phyloP scores from a whole-genome alignment of 108 stramenopile species.

The Chaetoceros tenuissimus region DNA sequence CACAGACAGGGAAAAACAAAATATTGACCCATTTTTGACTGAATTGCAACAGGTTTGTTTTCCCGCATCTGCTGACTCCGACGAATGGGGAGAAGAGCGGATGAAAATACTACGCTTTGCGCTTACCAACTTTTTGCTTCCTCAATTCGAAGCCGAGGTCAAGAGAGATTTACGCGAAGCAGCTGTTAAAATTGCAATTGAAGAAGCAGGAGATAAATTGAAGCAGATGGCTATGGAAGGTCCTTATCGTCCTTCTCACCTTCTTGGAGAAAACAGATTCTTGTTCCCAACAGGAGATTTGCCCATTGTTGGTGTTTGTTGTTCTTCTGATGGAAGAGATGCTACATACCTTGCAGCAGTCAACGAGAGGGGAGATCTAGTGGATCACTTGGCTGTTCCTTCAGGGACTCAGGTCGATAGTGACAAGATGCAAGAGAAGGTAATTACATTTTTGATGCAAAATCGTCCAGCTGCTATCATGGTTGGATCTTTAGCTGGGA shows the following conservation, averaged over 20 bases:
- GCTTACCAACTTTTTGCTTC: slow-evolving; percentile 67
- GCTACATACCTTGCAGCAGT: slow-evolving; percentile 77
- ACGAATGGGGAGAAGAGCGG: slow-evolving; percentile 76
- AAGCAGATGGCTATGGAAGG: slow-evolving; percentile 83
- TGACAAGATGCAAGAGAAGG: slow-evolving; percentile 65
- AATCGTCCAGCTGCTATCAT: slow-evolving; percentile 68
- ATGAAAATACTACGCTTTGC: slow-evolving; percentile 62
- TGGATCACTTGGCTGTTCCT: slow-evolving; percentile 75
- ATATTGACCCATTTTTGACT: slow-evolving; percentile 40
- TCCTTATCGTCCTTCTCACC: slow-evolving; percentile 69
- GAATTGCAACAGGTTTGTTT: slow-evolving; percentile 59
- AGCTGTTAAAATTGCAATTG: slow-evolving; percentile 54
- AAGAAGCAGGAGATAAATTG: slow-evolving; percentile 60
- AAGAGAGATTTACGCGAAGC: slow-evolving; percentile 63
- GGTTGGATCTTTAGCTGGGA: slow-evolving; percentile 78
- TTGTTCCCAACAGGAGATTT: slow-evolving; percentile 73
- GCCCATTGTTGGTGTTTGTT: slow-evolving; percentile 72
- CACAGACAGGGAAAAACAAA: slow-evolving; percentile 50
- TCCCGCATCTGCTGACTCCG: slow-evolving; percentile 57
- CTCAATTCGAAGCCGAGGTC: slow-evolving; percentile 74
- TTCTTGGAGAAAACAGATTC: slow-evolving; percentile 69
- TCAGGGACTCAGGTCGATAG: slow-evolving; percentile 60
- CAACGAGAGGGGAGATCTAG: slow-evolving; percentile 58
- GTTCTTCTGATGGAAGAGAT: slow-evolving; percentile 60
- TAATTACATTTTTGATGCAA: slow-evolving; percentile 70